Base-by-base conservation (phyloP, 2,329 filamentous ascomycete genomes). In the Pestalotiopsis sp. region DNA sequence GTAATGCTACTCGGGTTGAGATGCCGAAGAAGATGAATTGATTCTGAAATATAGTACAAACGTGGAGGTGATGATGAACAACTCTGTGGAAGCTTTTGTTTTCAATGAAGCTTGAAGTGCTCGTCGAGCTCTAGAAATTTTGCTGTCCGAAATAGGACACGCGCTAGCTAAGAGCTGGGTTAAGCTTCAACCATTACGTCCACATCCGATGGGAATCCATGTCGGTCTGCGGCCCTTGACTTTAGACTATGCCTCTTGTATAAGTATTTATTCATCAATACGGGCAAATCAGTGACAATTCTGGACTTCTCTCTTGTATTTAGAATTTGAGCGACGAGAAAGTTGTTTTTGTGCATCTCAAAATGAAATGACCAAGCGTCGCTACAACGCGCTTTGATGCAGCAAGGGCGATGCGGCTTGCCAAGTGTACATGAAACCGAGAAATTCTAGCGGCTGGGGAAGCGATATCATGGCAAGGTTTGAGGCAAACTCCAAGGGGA, bases 91-190 rank as follows among this genome's bases (percentile, higher is more conserved):
- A 49, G 39, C 61, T 64, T 31, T 59, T n/a, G 36, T 59, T 36
- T 45, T 67, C 52, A 39, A 59, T 65, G 62, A 60, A 39, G 52
- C 36, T 66, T 12, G 56, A 60, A 38, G 49, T 59, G 52, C 52
- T 39, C 52, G 20, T 49, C 13, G 56, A 67, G 65, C 49, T 59
- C 52, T 57, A 36, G 65, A 67, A 67, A 67, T 67, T 67, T 67
- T 67, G 65, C 65, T 60, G 65, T 67, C 52, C 39, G 13, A 60
- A 67, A 20, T 25, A 60, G 65, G 63, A 23, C 36, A 56, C 25
- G 59, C 59, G 59, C 59, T 39, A 62, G 59, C 5, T 36, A 17
- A 14, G 27, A 36, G 57, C 27, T 59, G 25, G 59, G 25, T 39
- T 39, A 36, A 62, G 59, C 59, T 62, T 62, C 23, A 20, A 59